Base-by-base conservation (phyloP, 305 asterid genomes). In the Fraxinus latifolia region DNA sequence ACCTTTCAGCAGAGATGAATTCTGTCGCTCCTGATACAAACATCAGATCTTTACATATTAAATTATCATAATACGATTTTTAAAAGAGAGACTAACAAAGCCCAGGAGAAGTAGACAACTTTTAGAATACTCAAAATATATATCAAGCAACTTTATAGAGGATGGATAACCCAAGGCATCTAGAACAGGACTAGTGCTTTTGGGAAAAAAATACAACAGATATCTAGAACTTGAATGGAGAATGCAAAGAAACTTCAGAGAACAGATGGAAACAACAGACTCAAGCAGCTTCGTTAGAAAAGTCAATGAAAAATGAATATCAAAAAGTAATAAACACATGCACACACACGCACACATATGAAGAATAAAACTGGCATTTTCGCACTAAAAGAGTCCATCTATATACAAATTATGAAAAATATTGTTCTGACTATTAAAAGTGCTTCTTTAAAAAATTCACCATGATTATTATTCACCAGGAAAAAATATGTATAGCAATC, bases 21-120 rank as follows among this genome's bases (percentile, higher is more conserved):
- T 89, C 84, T 94, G 99, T 74, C 98, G 89, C 83, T 90, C 94
- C 99, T 95, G 87, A 84, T 80, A 77, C 42, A 33, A 81, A 82
- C 73, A 77, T 27, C 58, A 83, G 80, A 84, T 62, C 67, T 82
- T 77, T 73, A 75, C 75, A 14, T 17, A 19, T 72, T 58, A 72
- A 27, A 71, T 23, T 23, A 31, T 58, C 58, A 31, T 33, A 19
- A 70, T 70, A 70, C n/a, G 23, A 29, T 70, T 12, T 47, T 3
- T 4, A 0, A 31, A 53, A 77, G 25, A 77, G 17, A 33, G 33
- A 68, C 31, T 33, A 3, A 34, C 27, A 33, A 80, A 78, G 74
- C 36, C 72, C 34, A 15, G 17, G 70, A 73, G 58, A 19, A 19
- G 17, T 67, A 33, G 27, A 12, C 72, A 19, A 21, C n/a, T 44